A percentile compares a stretch with the other conserved stretches of the same genome.
Evolutionary conservation across 208 protist species (phyloP).

Genomic region (Novymonas esmeraldas): DNA sequence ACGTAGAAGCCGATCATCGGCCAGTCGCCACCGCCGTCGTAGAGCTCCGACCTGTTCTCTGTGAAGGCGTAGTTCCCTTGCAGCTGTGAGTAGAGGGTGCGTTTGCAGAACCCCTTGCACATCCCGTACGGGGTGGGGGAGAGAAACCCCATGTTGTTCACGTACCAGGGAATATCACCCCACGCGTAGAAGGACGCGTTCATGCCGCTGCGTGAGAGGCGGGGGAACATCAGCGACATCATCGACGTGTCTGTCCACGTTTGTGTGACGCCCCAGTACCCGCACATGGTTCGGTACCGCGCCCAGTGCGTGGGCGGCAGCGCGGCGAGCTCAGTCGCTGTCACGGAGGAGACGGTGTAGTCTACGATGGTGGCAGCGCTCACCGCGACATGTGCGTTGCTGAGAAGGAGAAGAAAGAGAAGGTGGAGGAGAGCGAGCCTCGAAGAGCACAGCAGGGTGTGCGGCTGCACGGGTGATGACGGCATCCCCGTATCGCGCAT

Average conservation of each 20-base stretch:
- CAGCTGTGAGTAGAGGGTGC: slow-evolving; percentile 10
- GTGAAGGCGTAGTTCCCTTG: slow-evolving; percentile 28
- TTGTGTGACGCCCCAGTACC: neutral
- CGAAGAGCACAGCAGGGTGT: no score
- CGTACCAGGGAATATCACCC: slow-evolving; percentile 25
- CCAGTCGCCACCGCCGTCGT: slow-evolving; percentile 39
- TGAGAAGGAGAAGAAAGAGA: no score
- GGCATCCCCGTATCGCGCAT: no score
- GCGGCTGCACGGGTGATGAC: no score
- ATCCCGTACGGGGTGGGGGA: slow-evolving; percentile 36
- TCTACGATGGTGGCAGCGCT: neutral
- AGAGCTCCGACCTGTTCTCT: no score
- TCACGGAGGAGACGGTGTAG: slow-evolving; percentile 10
- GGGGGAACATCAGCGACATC: neutral
- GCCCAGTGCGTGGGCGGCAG: slow-evolving; percentile 17
- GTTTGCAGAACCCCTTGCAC: slow-evolving; percentile 33
- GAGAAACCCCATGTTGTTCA: slow-evolving; percentile 38
- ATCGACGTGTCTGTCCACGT: slow-evolving; percentile 5
- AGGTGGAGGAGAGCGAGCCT: no score
- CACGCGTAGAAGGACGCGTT: slow-evolving; percentile 40
- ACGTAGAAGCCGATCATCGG: slow-evolving; percentile 49
- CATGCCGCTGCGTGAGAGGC: no score
- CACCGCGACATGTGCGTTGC: no score
- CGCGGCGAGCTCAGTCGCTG: neutral
- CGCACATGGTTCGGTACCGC: slow-evolving; percentile 5